Conservation (phyloP, 2,329 filamentous ascomycete genomes). For the Claviceps africana region DNA sequence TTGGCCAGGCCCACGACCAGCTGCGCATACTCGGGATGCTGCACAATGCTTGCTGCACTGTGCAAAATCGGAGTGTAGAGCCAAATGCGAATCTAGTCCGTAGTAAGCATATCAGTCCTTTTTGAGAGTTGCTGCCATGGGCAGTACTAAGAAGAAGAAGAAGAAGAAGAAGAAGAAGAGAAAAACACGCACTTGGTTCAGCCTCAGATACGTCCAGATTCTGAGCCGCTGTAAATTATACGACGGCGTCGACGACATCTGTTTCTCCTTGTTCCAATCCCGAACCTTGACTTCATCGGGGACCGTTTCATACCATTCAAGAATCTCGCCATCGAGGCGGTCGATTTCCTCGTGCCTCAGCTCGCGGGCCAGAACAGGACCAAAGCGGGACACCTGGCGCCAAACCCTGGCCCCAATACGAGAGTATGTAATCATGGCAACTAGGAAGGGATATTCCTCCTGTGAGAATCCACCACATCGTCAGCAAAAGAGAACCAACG, state of each 20-base stretch:
- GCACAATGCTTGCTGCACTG: constrained; percentile 68
- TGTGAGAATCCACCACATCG: constrained; percentile 7
- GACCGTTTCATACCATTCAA: constrained; percentile 74
- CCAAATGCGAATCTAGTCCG: constrained; percentile 55
- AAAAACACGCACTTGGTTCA: constrained; percentile 49
- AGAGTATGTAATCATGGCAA: constrained; percentile 75
- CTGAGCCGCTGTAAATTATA: constrained; percentile 61
- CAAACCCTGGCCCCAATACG: constrained; percentile 76
- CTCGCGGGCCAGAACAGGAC: constrained; percentile 45
- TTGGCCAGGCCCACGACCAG: constrained; percentile 62
- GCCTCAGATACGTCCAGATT: constrained; percentile 71
- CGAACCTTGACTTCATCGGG: constrained; percentile 44
- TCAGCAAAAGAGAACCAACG: not conserved
- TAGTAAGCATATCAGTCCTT: not conserved
- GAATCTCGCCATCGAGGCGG: constrained; percentile 66
- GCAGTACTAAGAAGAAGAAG: not conserved
- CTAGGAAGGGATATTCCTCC: constrained; percentile 54
- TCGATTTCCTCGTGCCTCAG: constrained; percentile 63
- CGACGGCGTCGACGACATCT: constrained; percentile 39
- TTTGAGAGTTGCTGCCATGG: not conserved
- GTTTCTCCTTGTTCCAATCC: constrained; percentile 42
- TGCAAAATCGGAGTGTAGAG: constrained; percentile 82
- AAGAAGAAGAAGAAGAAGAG: not conserved
- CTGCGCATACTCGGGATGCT: constrained; percentile 59
- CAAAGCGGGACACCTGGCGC: constrained; percentile 60